Evolutionary conservation across 257 asterid species (phyloP).

Genomic region (Fraxinus excelsior): DNA sequence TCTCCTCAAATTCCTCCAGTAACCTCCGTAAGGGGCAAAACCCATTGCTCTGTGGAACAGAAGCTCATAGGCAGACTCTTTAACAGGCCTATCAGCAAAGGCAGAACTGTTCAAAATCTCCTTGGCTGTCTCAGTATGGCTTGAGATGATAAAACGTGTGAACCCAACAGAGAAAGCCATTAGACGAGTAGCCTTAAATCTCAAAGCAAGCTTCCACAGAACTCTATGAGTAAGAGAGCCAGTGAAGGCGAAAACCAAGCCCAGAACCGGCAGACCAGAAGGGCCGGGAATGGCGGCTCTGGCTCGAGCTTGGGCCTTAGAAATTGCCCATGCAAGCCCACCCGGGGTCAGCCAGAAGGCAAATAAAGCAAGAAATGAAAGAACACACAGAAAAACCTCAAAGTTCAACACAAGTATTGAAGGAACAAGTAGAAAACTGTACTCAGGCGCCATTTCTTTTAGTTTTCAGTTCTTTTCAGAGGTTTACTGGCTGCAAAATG

Average conservation of each 20-base stretch:
- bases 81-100: slow-evolving; percentile 83
- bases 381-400: slow-evolving; percentile 37
- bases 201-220: slow-evolving; percentile 33
- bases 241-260: slow-evolving; percentile 52
- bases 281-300: slow-evolving; percentile 63
- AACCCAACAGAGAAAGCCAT: slow-evolving; percentile 87
- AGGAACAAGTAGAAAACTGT: slow-evolving; percentile 40
- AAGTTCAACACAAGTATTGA: slow-evolving; percentile 23
- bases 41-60: slow-evolving; percentile 86
- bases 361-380: slow-evolving; percentile 43
- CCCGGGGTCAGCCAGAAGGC: slow-evolving; percentile 78
- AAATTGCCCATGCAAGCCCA: slow-evolving; percentile 83
- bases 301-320: slow-evolving; percentile 36
- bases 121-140: slow-evolving; percentile 59
- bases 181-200: slow-evolving; percentile 36
- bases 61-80: slow-evolving; percentile 70
- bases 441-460: slow-evolving; percentile 48
- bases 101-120: slow-evolving; percentile 69
- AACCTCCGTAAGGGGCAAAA: slow-evolving; percentile 80
- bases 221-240: slow-evolving; percentile 54
- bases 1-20: slow-evolving; percentile 73
- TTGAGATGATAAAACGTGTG: slow-evolving; percentile 69
- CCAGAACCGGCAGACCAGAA: slow-evolving; percentile 70
- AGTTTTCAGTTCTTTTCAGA: not conserved
- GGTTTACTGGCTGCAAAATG: not conserved